Evolutionary conservation across 2,329 filamentous ascomycete genomes (phyloP), one percentile per base, ranked within the genome.

Genomic region (Pleomassaria siparia): DNA sequence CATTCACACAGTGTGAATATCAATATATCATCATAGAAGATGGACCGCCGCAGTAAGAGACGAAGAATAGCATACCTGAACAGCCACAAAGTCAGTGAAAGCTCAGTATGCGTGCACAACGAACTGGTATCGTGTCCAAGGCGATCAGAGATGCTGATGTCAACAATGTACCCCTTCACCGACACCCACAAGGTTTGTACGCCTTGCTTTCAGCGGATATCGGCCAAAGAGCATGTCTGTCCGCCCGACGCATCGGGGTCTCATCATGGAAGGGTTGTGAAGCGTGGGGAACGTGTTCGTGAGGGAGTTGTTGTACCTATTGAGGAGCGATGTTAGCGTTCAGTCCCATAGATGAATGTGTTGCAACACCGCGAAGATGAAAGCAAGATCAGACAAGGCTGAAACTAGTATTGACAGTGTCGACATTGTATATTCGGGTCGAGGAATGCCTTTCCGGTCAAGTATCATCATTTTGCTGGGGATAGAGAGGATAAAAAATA

Each of bases 1-100:
- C 72, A 76, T 74, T 85, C 82, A 83, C 82, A 84, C 81, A 85
- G 82, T 84, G 82, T 85, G 82, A 85, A 85, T 85, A 84, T 75
- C 76, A 65, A 64, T 66, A 74, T 22, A 79, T 84, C 81, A 85
- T 85, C 82, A 84, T 83, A 60, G 67, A 75, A 60, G 68, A 72
- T 70, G 68, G 73, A 72, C 69, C 70, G 69, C 67, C 69, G 65
- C 63, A n/a, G 59, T 58, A 60, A 58, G 55, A 50, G 47, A 46
- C 54, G 50, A 58, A 44, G 52, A 52, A 43, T 52, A 48, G 33
- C 59, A 49, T 64, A 63, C 72, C 72, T 71, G 58, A 62, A 56
- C 46, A 52, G 50, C 58, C 43, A 60, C 50, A 50, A 37, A 35
- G 53, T 54, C 40, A 61, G 56, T 29, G 33, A 22, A 33, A 36